phyloP scores from a whole-genome alignment of 2,329 filamentous ascomycete species.

The Dissoconium aciculare region DNA sequence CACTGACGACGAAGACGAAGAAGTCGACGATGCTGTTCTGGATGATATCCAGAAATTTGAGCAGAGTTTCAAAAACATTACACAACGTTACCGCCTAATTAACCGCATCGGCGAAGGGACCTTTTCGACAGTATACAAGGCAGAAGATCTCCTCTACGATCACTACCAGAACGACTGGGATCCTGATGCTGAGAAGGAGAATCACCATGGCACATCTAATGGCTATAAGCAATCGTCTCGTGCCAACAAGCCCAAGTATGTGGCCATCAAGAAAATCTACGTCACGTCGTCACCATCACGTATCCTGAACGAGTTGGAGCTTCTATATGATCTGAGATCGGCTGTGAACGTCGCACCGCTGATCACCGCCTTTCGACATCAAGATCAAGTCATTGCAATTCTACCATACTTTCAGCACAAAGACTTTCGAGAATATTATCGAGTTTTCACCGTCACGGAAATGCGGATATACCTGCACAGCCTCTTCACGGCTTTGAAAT shows the following conservation, averaged over 20 bases:
- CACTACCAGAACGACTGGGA: slow-evolving; percentile 81
- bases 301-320: slow-evolving; percentile 90
- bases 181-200: slow-evolving; percentile 36
- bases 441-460: slow-evolving; percentile 70
- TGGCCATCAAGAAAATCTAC: slow-evolving; percentile 98
- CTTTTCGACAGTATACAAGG: slow-evolving; percentile 98
- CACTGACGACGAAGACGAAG: slow-evolving; percentile 39
- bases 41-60: slow-evolving; percentile 82
- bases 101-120: slow-evolving; percentile 97
- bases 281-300: slow-evolving; percentile 88
- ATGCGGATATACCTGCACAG: slow-evolving; percentile 82
- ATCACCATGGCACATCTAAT: slow-evolving; percentile 7
- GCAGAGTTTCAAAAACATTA: slow-evolving; percentile 68
- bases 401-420: slow-evolving; percentile 90
- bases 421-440: slow-evolving; percentile 90
- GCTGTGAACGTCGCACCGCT: slow-evolving; percentile 81
- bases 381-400: slow-evolving; percentile 88
- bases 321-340: slow-evolving; percentile 72
- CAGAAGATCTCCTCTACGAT: slow-evolving; percentile 79
- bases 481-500: slow-evolving; percentile 68
- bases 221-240: slow-evolving; percentile 9
- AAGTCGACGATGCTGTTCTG: slow-evolving; percentile 52
- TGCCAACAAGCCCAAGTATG: slow-evolving; percentile 49
- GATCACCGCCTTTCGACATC: slow-evolving; percentile 89
- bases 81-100: slow-evolving; percentile 71